These are phyloP conservation scores for Westerdykella aurantiaca DNA, from an alignment of 2,329 filamentous ascomycete species.

Conservation along the genomic window DNA sequence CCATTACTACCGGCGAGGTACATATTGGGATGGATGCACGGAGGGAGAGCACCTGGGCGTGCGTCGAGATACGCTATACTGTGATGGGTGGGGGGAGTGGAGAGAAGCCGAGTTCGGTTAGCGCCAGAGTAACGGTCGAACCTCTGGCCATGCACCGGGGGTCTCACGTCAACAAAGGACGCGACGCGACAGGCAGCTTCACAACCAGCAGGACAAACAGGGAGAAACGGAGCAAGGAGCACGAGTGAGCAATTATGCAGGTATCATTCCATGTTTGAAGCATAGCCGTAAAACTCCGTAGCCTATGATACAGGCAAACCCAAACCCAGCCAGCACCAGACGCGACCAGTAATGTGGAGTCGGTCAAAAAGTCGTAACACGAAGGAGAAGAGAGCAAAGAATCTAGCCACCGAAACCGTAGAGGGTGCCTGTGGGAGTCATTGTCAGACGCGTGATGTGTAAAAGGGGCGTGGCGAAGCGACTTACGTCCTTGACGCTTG, in stretches of 20 bases:
- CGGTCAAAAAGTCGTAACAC: constrained; percentile 28
- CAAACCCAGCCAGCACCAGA: constrained; percentile 12
- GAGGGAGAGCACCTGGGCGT: too few relatives aligned
- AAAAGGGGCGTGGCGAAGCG: background rate
- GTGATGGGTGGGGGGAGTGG: too few relatives aligned
- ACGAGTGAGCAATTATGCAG: constrained; percentile 11
- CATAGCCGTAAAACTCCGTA: constrained; percentile 10
- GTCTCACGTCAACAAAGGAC: background rate
- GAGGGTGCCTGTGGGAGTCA: constrained; percentile 44
- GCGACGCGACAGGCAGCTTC: too few relatives aligned
- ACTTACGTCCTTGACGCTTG: constrained; percentile 56
- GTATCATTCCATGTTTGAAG: constrained; percentile 14
- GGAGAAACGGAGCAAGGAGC: background rate
- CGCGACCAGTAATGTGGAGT: constrained; percentile 3
- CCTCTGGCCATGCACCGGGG: too few relatives aligned
- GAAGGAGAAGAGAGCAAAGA: constrained; percentile 27
- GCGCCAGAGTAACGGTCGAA: too few relatives aligned
- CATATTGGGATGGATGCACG: too few relatives aligned
- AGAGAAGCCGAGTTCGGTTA: too few relatives aligned
- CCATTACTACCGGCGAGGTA: too few relatives aligned
- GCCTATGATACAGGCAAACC: constrained; percentile 15
- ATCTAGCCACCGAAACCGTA: constrained; percentile 63
- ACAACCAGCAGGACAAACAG: background rate
- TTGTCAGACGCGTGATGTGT: constrained; percentile 9
- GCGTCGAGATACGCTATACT: too few relatives aligned